Conservation (phyloP, 2,329 filamentous ascomycete genomes). For the Drechslerella dactyloides region DNA sequence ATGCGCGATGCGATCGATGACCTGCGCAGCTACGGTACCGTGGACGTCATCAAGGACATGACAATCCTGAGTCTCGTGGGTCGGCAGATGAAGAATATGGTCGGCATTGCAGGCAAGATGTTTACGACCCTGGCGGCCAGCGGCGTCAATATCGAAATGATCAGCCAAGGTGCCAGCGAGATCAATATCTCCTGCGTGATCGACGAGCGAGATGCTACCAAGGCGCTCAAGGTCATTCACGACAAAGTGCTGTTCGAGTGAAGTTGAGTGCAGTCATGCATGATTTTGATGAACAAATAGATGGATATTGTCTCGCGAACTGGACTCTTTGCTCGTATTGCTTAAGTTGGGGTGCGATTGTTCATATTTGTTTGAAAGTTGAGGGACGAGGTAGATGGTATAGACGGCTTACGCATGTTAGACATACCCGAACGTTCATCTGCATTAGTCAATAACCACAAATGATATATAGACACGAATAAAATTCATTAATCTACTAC, state of each 20-base stretch:
- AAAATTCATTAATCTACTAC: no score
- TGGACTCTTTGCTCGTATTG: no score
- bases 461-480: no score
- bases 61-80: conserved; percentile 94
- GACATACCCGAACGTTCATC: no score
- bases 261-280: no score
- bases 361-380: neutral
- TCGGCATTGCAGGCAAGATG: conserved; percentile 90
- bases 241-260: conserved; percentile 37
- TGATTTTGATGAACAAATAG: no score
- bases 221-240: conserved; percentile 94
- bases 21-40: conserved; percentile 80
- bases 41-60: conserved; percentile 90
- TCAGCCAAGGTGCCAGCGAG: conserved; percentile 96
- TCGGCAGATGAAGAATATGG: conserved; percentile 97
- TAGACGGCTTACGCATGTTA: neutral
- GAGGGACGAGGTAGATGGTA: neutral
- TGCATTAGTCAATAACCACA: no score
- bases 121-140: conserved; percentile 93
- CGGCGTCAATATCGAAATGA: conserved; percentile 98
- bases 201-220: conserved; percentile 84
- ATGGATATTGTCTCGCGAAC: no score
- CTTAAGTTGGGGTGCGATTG: neutral
- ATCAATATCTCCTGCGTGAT: conserved; percentile 99
- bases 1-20: conserved; percentile 71